Percentiles rank a stretch among this genome's conserved stretches.
These are phyloP conservation scores for Mimosa pudica DNA, from an alignment of 306 rosid genomes.

Conservation along the genomic window DNA sequence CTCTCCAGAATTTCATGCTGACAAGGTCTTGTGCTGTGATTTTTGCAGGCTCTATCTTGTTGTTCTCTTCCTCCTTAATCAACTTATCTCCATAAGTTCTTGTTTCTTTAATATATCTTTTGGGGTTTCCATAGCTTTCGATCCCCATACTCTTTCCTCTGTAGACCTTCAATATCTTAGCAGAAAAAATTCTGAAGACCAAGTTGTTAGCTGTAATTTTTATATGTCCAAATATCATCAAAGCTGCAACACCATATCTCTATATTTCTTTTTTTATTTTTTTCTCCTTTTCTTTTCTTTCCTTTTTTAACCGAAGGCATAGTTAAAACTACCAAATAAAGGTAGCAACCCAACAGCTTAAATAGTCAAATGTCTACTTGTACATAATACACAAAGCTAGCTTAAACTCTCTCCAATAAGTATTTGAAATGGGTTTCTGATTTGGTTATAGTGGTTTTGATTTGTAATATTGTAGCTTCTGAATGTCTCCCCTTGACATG, in stretches of 20 bases:
- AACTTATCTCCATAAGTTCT: slow-evolving; percentile 1
- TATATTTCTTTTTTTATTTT: neutral
- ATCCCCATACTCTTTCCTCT: neutral
- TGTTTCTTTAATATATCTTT: slow-evolving; percentile 21
- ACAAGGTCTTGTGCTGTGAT: slow-evolving; percentile 61
- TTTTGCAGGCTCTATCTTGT: slow-evolving; percentile 20
- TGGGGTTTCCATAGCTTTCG: slow-evolving; percentile 15
- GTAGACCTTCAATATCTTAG: neutral
- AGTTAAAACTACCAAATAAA: neutral
- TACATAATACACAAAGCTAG: neutral
- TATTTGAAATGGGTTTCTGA: slow-evolving; percentile 9
- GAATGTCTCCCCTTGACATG: neutral
- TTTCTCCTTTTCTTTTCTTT: neutral
- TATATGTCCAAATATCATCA: neutral
- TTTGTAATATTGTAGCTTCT: neutral
- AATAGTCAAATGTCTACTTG: neutral
- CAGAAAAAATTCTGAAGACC: neutral
- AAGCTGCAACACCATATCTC: neutral
- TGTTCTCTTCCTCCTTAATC: slow-evolving; percentile 24
- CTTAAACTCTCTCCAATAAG: neutral
- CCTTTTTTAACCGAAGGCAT: neutral
- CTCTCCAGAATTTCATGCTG: slow-evolving; percentile 63
- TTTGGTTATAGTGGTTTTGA: neutral
- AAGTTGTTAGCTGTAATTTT: neutral
- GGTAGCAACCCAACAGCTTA: neutral